A percentile compares a stretch with the other conserved stretches of the same genome.
These are phyloP conservation scores for Pezizomycotina sp. DNA, from an alignment of 2,329 filamentous ascomycete genomes.

Conservation along the genomic window DNA sequence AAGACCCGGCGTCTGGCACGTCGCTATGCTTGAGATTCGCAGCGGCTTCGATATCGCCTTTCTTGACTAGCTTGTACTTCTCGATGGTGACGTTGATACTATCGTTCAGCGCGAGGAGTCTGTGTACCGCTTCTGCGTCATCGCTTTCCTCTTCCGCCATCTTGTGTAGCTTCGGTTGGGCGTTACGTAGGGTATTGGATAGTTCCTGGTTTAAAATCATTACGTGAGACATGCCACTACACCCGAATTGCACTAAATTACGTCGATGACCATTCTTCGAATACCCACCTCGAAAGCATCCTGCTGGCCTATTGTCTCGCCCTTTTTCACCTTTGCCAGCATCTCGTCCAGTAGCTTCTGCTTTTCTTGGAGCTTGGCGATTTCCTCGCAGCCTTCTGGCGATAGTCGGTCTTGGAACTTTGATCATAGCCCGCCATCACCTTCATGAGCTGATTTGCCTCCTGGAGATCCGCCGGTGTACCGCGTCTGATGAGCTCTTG, in stretches of 20 bases:
- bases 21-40: constrained; percentile 59
- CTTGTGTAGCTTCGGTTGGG: constrained; percentile 95
- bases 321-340: constrained; percentile 64
- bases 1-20: constrained; percentile 47
- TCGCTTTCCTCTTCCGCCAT: constrained; percentile 99
- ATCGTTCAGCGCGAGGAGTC: constrained; percentile 93
- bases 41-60: constrained; percentile 71
- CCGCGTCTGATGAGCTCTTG: constrained; percentile 91
- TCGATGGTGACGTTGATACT: constrained; percentile 96
- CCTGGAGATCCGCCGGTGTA: constrained; percentile 80
- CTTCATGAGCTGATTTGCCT: constrained; percentile 97
- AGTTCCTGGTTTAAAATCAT: constrained; percentile 45
- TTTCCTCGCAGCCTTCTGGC: constrained; percentile 95
- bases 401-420: constrained; percentile 87
- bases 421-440: constrained; percentile 97
- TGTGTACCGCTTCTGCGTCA: constrained; percentile 86
- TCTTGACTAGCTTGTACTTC: constrained; percentile 88
- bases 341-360: constrained; percentile 83
- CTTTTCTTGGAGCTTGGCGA: constrained; percentile 89
- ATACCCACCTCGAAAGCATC: constrained; percentile 46
- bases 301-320: constrained; percentile 57
- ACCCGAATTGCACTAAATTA: constrained; percentile 24
- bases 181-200: constrained; percentile 71
- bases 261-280: constrained; percentile 40
- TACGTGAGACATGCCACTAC: constrained; percentile 1